Evolutionary conservation across 2,329 filamentous ascomycete species (phyloP).

Genomic region (Dryadomyces quercus-mongolicae): DNA sequence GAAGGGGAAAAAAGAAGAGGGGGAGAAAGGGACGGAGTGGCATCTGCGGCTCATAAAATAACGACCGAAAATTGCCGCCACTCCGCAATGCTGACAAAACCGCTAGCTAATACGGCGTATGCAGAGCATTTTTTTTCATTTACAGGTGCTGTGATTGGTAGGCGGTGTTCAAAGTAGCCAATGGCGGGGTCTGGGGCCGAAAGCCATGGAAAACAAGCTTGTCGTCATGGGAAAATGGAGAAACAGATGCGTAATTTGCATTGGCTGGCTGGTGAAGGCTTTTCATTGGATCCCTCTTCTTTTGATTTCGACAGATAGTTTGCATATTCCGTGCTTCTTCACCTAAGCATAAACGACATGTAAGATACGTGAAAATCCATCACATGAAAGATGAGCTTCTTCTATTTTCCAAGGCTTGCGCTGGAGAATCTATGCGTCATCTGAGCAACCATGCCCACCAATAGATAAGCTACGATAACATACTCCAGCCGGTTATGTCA

Average conservation of each 20-base stretch:
- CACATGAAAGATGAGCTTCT: too few species aligned
- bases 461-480: not conserved
- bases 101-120: not conserved
- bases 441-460: not conserved
- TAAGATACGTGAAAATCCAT: too few species aligned
- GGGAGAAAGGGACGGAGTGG: not conserved
- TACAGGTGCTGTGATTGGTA: not conserved
- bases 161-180: not conserved
- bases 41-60: not conserved
- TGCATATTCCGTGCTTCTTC: too few species aligned
- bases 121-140: not conserved
- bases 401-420: too few species aligned
- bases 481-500: not conserved
- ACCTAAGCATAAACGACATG: too few species aligned
- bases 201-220: not conserved
- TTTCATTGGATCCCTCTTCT: too few species aligned
- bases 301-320: too few species aligned
- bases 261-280: not conserved
- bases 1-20: not conserved
- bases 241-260: not conserved
- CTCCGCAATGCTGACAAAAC: not conserved
- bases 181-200: not conserved
- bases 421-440: too few species aligned
- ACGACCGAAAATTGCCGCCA: slow-evolving; percentile 1
- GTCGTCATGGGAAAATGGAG: not conserved